phyloP scores from a whole-genome alignment of 441 rosid genomes.

The Daphne laureola region DNA sequence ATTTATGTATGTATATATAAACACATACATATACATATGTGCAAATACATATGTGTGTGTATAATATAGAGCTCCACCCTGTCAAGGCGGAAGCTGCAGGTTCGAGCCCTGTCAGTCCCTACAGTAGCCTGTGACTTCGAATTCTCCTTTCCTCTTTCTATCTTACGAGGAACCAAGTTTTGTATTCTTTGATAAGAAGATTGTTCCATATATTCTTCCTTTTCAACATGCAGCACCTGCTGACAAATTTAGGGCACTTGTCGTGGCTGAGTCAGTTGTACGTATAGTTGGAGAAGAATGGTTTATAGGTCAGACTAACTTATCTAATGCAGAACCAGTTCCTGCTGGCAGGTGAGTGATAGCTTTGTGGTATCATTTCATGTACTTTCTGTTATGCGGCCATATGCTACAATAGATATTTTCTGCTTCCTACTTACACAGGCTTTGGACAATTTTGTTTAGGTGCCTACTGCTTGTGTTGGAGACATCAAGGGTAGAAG shows the following conservation, averaged over 20 bases:
- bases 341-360: slow-evolving; percentile 59
- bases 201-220: slow-evolving; percentile 5
- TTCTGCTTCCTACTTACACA: slow-evolving; percentile 3
- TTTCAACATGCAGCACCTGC: slow-evolving; percentile 55
- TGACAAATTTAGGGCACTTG: slow-evolving; percentile 73
- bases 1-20: no score
- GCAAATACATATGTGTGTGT: no score
- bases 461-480: slow-evolving; percentile 87
- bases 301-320: slow-evolving; percentile 51
- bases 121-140: no score
- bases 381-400: slow-evolving; percentile 2
- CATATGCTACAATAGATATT: not conserved
- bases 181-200: no score
- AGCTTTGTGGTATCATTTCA: slow-evolving; percentile 1
- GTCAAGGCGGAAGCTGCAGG: no score
- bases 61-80: no score
- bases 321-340: slow-evolving; percentile 40
- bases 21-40: no score
- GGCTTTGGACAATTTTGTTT: slow-evolving; percentile 13
- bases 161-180: no score
- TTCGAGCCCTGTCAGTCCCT: no score
- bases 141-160: no score
- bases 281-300: slow-evolving; percentile 60
- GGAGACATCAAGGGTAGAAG: slow-evolving; percentile 84
- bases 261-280: slow-evolving; percentile 66